Evolutionary conservation across 345 rosid genomes (phyloP).

Genomic region (Eucalyptus regnans): DNA sequence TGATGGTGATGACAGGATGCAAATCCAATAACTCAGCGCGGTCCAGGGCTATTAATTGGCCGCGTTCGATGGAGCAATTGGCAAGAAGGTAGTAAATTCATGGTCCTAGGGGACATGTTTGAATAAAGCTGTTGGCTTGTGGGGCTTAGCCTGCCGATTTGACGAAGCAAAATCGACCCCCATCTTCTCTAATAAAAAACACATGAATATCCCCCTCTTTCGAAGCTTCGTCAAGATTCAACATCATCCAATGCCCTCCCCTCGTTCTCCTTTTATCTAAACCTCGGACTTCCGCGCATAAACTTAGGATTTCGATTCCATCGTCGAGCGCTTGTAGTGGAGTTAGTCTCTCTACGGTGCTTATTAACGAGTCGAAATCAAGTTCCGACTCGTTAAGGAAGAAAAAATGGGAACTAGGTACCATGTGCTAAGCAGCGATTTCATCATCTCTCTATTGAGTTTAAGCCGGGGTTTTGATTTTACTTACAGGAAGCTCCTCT

Average conservation of each 20-base stretch:
- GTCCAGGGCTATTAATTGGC: background rate
- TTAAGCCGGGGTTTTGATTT: background rate
- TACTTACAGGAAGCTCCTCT: slow-evolving; percentile 38
- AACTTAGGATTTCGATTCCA: background rate
- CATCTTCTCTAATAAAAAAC: background rate
- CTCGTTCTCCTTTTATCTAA: background rate
- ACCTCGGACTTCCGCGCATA: background rate
- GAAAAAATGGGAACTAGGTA: background rate
- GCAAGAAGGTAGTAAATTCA: background rate
- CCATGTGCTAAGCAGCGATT: background rate
- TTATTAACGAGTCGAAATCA: background rate
- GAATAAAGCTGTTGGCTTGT: background rate
- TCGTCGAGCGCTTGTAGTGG: background rate
- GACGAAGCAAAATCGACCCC: background rate
- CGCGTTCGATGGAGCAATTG: background rate
- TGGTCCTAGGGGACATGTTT: background rate
- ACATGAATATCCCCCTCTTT: background rate
- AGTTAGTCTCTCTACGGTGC: background rate
- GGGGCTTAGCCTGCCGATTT: background rate
- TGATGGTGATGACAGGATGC: too few relatives aligned
- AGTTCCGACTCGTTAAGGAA: background rate
- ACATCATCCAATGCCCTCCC: background rate
- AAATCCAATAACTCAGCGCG: background rate
- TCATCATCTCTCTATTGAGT: background rate
- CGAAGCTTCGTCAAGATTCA: background rate